phyloP scores from a whole-genome alignment of 2,329 filamentous ascomycete genomes.

The Onygenales sp. region DNA sequence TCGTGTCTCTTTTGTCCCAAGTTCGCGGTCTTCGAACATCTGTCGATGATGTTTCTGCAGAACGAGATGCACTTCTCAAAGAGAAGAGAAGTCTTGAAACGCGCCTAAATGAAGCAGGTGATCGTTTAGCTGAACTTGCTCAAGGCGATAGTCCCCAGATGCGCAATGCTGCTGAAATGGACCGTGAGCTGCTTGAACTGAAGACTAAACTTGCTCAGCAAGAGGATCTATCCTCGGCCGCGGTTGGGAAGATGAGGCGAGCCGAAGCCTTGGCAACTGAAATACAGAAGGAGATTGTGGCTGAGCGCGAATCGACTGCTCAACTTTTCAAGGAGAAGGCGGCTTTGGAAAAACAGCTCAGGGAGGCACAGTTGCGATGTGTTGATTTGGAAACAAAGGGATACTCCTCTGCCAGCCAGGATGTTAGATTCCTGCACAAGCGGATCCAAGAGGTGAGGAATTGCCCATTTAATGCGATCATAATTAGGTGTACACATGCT shows the following conservation, averaged over 20 bases:
- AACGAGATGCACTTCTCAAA: constrained; percentile 73
- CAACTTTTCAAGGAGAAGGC: constrained; percentile 86
- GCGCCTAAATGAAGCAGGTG: constrained; percentile 75
- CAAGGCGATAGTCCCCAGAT: constrained; percentile 78
- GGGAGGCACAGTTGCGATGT: constrained; percentile 79
- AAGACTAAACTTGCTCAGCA: constrained; percentile 84
- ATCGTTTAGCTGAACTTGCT: constrained; percentile 77
- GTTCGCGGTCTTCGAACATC: constrained; percentile 74
- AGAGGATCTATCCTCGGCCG: constrained; percentile 82
- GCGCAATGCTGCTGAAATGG: constrained; percentile 78
- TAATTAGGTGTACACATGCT: constrained; percentile 10
- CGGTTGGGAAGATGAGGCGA: constrained; percentile 93
- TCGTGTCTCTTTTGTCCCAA: constrained; percentile 82
- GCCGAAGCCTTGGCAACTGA: constrained; percentile 80
- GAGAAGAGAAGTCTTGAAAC: constrained; percentile 87
- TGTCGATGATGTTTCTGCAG: constrained; percentile 75
- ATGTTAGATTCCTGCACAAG: constrained; percentile 89
- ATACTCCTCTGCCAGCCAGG: constrained; percentile 86
- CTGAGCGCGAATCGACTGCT: constrained; percentile 72
- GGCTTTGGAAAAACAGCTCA: constrained; percentile 76
- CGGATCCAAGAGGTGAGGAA: constrained; percentile 80
- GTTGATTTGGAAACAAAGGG: constrained; percentile 96
- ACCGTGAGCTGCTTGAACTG: constrained; percentile 80
- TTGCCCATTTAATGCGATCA: constrained; percentile 9
- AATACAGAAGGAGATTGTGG: constrained; percentile 83